Evolutionary conservation across 192 early-diverging fungal species (phyloP), one percentile per base, ranked within the genome.

Genomic region (Spizellomyces sp.): DNA sequence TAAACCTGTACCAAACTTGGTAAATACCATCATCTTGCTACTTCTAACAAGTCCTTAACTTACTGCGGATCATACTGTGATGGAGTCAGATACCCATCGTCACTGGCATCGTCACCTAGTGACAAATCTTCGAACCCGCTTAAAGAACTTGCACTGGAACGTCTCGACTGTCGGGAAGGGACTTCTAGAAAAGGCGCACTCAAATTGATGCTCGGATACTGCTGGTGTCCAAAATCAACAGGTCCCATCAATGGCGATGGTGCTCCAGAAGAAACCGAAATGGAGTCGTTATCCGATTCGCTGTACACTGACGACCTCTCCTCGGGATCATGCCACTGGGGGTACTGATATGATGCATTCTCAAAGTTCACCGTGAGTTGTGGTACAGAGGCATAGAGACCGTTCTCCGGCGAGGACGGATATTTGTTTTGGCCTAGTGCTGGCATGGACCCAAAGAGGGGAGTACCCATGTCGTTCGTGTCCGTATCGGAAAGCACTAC

Each of bases 81-180:
- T 41, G 59, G 22, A 42, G 67, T 48, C 27, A 69, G 41, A 69
- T 69, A 69, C 2, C 67, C 67, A 42, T 69, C 67, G 41, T 69
- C 67, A 3, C 55, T 58, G 6, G 17, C 41, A 22, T 17, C 57
- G 44, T 69, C 67, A 42, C 27, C 46, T 22, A 69, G 22, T 14
- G 22, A 4, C 54, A 69, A 44, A 58, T 69, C 67, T n/a, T 69
- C 54, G 5, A 69, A 58, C 21, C 67, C 67, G 19, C 55, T 69
- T 21, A 69, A 69, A 17, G 55, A 58, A 9, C 56, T 48, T 19
- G 55, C n/a, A 27, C 55, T 58, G 9, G 19, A 19, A 9, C 67
- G 19, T 17, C 67, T 52, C 9, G 45, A 17, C 21, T 12, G 22
- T 9, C 27, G 52, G 15, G 55, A 19, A 7, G 67, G 67, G 2